Base-by-base conservation (phyloP, 2,329 filamentous ascomycete species). In the Ciborinia camelliae region DNA sequence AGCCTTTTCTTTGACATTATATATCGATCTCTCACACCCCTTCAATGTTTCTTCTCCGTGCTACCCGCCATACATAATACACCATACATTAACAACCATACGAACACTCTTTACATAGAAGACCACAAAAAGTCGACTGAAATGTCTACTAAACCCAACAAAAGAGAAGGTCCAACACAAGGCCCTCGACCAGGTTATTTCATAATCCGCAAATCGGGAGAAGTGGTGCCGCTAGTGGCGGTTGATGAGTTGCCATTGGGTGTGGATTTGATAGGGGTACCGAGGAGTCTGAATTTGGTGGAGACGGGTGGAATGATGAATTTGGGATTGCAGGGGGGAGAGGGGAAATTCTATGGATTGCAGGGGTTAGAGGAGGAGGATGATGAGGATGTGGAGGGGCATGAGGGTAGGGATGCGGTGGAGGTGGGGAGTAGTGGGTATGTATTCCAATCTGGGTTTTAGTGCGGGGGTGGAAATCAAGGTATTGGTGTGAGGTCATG, bases 211-310 rank as follows among this genome's bases (percentile, higher is more conserved):
- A 79, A 78, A 7, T 73, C 71, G 2, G 69, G 72, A 1, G 73
- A 76, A n/a, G 76, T 82, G 4, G 81, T 85, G 1, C 84, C 83
- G 8, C 77, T 86, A n/a, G 76, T 86, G n/a, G 78, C 83, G 0
- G 72, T 80, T 15, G 83, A 85, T 70, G 77, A 84, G 66, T 77
- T 86, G 0, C 82, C 82, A 0, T 71, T 74, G 1, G 80, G 63
- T 26, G 65, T 69, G 8, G 59, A 70, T 18, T 45, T 74, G 7
- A 37, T 68, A 18, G 80, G 78, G 30, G 74, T 81, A 3, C 80
- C 82, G 3, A 79, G 72, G 15, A 62, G 64, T 9, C 53, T 73
- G 12, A 68, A 69, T 50, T 53, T 73, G 2, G 65, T 70, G 47
- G 68, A 68, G 12, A 71, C 72, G 20, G 65, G 70, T 15, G 71